A percentile compares a stretch with the other conserved stretches of the same genome.
Conservation (phyloP, 2,329 filamentous ascomycete species). For the Zelopaecilomyces penicillatus region DNA sequence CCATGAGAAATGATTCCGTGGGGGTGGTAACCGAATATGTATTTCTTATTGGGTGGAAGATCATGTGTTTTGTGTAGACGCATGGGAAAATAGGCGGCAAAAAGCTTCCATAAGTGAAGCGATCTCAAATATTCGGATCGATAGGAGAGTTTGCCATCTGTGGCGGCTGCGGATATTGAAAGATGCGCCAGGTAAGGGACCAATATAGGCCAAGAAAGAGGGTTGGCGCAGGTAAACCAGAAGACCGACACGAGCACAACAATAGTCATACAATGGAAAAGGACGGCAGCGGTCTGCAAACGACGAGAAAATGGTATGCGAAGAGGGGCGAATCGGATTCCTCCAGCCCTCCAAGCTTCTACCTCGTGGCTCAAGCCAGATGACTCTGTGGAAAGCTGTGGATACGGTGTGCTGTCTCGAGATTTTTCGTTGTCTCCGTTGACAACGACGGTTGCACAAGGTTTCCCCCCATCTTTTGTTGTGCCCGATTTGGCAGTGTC, state of each 20-base stretch:
- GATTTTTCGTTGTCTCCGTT: slow-evolving; percentile 4
- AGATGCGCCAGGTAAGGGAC: slow-evolving; percentile 76
- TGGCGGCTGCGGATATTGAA: slow-evolving; percentile 68
- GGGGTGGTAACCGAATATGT: slow-evolving; percentile 95
- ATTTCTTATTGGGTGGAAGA: slow-evolving; percentile 75
- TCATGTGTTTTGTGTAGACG: slow-evolving; percentile 75
- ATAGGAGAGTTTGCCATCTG: slow-evolving; percentile 64
- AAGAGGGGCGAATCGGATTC: slow-evolving; percentile 78
- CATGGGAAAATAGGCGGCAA: slow-evolving; percentile 88
- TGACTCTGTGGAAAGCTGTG: slow-evolving; percentile 17
- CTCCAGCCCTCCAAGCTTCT: slow-evolving; percentile 30
- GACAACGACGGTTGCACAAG: neutral
- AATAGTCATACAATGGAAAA: slow-evolving; percentile 65
- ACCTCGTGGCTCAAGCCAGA: slow-evolving; percentile 15
- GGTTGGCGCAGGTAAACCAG: slow-evolving; percentile 85
- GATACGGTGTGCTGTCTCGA: slow-evolving; percentile 16
- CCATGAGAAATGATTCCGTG: slow-evolving; percentile 97
- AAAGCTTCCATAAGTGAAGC: slow-evolving; percentile 74
- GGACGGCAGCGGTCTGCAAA: slow-evolving; percentile 69
- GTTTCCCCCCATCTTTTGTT: neutral
- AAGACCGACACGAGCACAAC: slow-evolving; percentile 67
- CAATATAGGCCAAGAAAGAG: slow-evolving; percentile 76
- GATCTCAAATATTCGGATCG: slow-evolving; percentile 68
- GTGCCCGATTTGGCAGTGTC: too few relatives aligned
- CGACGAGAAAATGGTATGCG: slow-evolving; percentile 63